These are phyloP conservation scores for Lentinula sp. DNA, from an alignment of 768 basidiomycete genomes.

Conservation along the genomic window DNA sequence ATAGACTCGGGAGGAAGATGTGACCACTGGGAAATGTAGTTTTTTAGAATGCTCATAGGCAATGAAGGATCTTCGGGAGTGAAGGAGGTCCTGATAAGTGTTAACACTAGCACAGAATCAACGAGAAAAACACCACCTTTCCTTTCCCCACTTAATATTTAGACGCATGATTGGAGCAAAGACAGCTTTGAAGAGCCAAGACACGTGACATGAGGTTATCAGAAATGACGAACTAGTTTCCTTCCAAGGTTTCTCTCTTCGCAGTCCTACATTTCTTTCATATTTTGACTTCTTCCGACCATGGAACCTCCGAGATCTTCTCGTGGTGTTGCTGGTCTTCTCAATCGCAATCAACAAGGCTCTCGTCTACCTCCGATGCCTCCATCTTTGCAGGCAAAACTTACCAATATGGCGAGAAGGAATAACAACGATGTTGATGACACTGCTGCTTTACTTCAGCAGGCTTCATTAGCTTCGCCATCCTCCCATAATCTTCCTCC, in stretches of 20 bases:
- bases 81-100: not conserved
- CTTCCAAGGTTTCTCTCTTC: not conserved
- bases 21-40: constrained; percentile 66
- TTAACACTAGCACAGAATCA: not conserved
- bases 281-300: not conserved
- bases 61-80: constrained; percentile 7
- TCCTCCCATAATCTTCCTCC: constrained; percentile 16
- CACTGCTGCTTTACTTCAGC: constrained; percentile 32
- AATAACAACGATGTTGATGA: constrained; percentile 30
- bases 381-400: constrained; percentile 85
- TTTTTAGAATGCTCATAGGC: constrained; percentile 50
- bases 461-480: constrained; percentile 21
- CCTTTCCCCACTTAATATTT: constrained; percentile 40
- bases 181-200: not conserved
- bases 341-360: constrained; percentile 21
- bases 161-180: constrained; percentile 28
- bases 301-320: constrained; percentile 4
- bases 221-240: not conserved
- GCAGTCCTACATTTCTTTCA: not conserved
- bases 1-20: constrained; percentile 64
- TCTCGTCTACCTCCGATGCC: constrained; percentile 61
- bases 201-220: constrained; percentile 1
- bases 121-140: constrained; percentile 19
- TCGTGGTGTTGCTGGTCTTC: constrained; percentile 4
- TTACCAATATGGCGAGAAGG: constrained; percentile 66